Evolutionary conservation across 805 yeast genomes (phyloP).

Genomic region (Saccharomycopsis babjevae): DNA sequence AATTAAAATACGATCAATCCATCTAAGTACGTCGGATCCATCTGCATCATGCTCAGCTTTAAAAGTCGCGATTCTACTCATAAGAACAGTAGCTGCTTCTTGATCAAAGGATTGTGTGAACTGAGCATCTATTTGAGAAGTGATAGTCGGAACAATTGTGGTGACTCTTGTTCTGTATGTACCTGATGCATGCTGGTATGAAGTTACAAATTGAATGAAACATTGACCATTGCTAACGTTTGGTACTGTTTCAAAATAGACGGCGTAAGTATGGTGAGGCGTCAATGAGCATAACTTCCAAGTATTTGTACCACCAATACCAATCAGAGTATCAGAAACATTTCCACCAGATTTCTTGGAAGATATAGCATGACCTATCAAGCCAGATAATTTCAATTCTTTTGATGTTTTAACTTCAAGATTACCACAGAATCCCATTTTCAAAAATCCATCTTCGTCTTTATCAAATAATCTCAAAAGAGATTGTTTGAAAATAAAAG

Average conservation of each 20-base stretch:
- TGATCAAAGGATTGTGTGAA: slow-evolving; percentile 50
- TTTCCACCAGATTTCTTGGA: slow-evolving; percentile 50
- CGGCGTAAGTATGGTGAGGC: slow-evolving; percentile 81
- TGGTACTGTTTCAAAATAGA: slow-evolving; percentile 70
- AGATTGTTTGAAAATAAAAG: slow-evolving; percentile 89
- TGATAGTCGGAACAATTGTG: slow-evolving; percentile 39
- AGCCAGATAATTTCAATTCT: slow-evolving; percentile 83
- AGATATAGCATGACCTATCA: slow-evolving; percentile 88
- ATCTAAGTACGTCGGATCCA: slow-evolving; percentile 34
- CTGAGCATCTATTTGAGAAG: slow-evolving; percentile 31
- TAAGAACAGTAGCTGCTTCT: slow-evolving; percentile 55
- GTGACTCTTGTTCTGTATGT: slow-evolving; percentile 51
- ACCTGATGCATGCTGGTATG: slow-evolving; percentile 54
- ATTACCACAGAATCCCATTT: slow-evolving; percentile 84
- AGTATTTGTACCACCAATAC: slow-evolving; percentile 84
- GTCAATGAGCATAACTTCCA: slow-evolving; percentile 81
- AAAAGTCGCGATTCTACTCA: slow-evolving; percentile 44
- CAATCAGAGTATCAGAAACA: slow-evolving; percentile 88
- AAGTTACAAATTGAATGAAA: slow-evolving; percentile 46
- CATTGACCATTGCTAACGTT: slow-evolving; percentile 23
- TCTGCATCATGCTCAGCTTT: slow-evolving; percentile 30
- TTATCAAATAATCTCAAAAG: slow-evolving; percentile 78
- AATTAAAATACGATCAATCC: slow-evolving; percentile 39
- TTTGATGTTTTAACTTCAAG: slow-evolving; percentile 79
- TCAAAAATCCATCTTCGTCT: slow-evolving; percentile 78